Percentiles rank a stretch among this genome's conserved stretches.
phyloP scores from a whole-genome alignment of 352 stramenopile genomes.

The Phytopythium chamaehyphon region DNA sequence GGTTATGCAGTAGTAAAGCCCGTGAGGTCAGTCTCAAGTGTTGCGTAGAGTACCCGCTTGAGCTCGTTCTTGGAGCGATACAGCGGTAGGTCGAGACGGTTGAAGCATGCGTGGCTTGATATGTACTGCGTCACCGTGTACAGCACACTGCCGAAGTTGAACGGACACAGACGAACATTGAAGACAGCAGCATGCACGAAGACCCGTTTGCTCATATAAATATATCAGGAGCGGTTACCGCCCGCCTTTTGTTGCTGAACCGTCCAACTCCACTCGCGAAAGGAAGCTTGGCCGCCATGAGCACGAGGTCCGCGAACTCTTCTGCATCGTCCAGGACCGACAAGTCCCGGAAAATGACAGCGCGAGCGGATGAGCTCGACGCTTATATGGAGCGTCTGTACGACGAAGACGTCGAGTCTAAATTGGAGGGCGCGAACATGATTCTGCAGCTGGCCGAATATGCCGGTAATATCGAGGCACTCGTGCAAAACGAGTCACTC shows the following conservation, averaged over 20 bases:
- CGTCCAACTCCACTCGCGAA: too few species aligned
- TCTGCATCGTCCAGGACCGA: conserved; percentile 10
- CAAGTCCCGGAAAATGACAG: conserved; percentile 51
- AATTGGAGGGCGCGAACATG: conserved; percentile 86
- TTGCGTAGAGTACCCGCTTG: conserved; percentile 36
- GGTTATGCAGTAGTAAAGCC: neutral
- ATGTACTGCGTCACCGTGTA: too few species aligned
- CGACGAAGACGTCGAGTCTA: conserved; percentile 86
- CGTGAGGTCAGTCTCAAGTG: conserved; percentile 31
- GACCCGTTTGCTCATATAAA: too few species aligned
- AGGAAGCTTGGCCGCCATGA: too few species aligned
- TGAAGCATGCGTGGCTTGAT: conserved; percentile 60
- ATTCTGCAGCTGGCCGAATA: conserved; percentile 90
- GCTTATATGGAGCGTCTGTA: conserved; percentile 94
- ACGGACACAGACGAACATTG: conserved; percentile 58
- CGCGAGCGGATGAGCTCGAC: conserved; percentile 81
- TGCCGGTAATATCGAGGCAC: conserved; percentile 86
- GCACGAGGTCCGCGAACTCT: neutral
- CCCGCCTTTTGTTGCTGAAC: too few species aligned
- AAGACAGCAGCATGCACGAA: too few species aligned
- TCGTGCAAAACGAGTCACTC: conserved; percentile 93
- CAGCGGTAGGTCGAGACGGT: conserved; percentile 91
- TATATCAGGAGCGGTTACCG: too few species aligned
- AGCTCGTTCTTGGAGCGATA: conserved; percentile 90
- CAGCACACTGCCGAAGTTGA: conserved; percentile 29